These are phyloP conservation scores for Aspergillus sp. DNA, from an alignment of 2,329 filamentous ascomycete genomes.

Conservation along the genomic window DNA sequence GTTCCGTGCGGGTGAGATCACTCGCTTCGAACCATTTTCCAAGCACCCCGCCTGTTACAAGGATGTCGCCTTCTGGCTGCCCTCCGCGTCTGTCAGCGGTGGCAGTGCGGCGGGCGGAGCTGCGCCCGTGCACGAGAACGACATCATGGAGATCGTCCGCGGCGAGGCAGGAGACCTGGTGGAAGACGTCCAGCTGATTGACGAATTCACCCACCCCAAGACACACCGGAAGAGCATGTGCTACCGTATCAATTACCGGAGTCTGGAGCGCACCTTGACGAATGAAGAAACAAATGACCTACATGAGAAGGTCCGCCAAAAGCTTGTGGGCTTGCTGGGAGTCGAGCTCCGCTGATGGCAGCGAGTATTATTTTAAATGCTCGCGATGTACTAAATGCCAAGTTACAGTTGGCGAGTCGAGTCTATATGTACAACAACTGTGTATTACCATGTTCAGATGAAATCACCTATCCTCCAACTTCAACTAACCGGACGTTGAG, in stretches of 20 bases:
- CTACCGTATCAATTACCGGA: conserved; percentile 92
- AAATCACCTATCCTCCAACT: neutral
- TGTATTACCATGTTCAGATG: neutral
- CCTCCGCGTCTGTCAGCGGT: conserved; percentile 41
- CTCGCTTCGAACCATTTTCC: conserved; percentile 81
- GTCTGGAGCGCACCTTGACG: conserved; percentile 84
- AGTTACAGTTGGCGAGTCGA: neutral
- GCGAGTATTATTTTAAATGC: neutral
- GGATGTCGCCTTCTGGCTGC: conserved; percentile 93
- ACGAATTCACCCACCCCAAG: conserved; percentile 86
- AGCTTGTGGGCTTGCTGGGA: conserved; percentile 69
- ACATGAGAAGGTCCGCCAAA: conserved; percentile 67
- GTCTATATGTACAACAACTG: neutral
- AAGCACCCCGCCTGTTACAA: conserved; percentile 87
- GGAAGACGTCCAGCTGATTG: conserved; percentile 82
- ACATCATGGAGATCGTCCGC: conserved; percentile 93
- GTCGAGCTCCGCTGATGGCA: conserved; percentile 67
- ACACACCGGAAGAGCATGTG: conserved; percentile 81
- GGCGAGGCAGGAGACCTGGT: conserved; percentile 78
- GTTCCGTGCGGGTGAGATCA: conserved; percentile 62
- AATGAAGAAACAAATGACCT: conserved; percentile 76
- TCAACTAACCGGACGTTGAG: too few species aligned
- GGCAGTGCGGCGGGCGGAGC: conserved; percentile 42
- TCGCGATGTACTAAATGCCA: neutral
- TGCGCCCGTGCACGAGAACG: conserved; percentile 80